A percentile compares a stretch with the other conserved stretches of the same genome.
phyloP scores from a whole-genome alignment of 2,329 filamentous ascomycete species.

The Lachnellula willkommii region DNA sequence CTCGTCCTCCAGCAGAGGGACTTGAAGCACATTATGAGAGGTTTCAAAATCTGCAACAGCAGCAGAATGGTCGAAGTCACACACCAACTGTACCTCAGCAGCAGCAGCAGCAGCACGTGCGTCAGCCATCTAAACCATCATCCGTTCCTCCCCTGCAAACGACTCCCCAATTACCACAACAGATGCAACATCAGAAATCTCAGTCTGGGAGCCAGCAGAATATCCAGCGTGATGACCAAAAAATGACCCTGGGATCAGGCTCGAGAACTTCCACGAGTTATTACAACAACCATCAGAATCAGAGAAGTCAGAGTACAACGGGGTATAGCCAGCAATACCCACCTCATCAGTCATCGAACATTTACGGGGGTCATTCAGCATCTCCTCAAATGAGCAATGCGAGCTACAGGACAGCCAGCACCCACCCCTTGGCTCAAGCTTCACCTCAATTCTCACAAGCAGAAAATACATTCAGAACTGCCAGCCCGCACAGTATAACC shows the following conservation, averaged over 20 bases:
- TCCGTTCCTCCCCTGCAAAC: conserved; percentile 18
- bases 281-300: conserved; percentile 27
- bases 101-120: conserved; percentile 21
- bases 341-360: conserved; percentile 28
- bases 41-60: conserved; percentile 24
- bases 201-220: conserved; percentile 19
- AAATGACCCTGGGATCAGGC: conserved; percentile 18
- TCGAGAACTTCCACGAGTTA: conserved; percentile 23
- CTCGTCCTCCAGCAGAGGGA: conserved; percentile 29
- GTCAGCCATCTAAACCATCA: conserved; percentile 25
- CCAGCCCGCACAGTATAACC: conserved; percentile 27
- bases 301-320: conserved; percentile 17
- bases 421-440: conserved; percentile 24
- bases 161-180: conserved; percentile 7
- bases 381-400: conserved; percentile 28
- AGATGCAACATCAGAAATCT: conserved; percentile 22
- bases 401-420: conserved; percentile 22
- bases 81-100: conserved; percentile 22
- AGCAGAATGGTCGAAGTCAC: conserved; percentile 26
- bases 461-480: conserved; percentile 27
- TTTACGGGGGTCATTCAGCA: conserved; percentile 26
- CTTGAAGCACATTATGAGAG: conserved; percentile 31
- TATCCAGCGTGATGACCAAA: conserved; percentile 25
- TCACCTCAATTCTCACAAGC: conserved; percentile 28
- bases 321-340: conserved; percentile 29